Evolutionary conservation across 306 rosid genomes (phyloP), one percentile per base, ranked within the genome.

Genomic region (Leucaena leucocephala): DNA sequence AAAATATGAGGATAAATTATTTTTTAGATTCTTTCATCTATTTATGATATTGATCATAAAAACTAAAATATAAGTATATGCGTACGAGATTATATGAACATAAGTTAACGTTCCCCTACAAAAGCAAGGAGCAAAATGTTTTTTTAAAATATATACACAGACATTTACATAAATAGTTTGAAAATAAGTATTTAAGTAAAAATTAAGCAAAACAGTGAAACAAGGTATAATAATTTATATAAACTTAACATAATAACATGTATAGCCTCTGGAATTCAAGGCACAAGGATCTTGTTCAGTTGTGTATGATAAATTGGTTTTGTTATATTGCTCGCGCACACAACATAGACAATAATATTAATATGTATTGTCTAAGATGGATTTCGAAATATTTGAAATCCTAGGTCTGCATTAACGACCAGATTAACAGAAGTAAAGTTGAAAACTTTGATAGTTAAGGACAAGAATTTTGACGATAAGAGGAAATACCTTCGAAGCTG

Each of bases 401-500:
- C 14, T 9, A 8, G 4, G 27, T 57, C 63, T 21, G 35, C 21
- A 57, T 8, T 33, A 55, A 55, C 4, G 11, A 55, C 19, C 13
- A 33, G 40, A 61, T 61, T 59, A 61, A 13, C n/a, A 14, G 13
- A 5, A 13, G n/a, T 46, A 12, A 27, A 61, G 40, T 61, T 61
- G 2, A 12, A 12, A 61, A 27, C 40, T 61, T 61, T 4, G 15
- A 58, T 58, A 58, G 7, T 11, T 57, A 22, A 27, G 6, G 6
- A 22, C 16, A 3, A 3, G 11, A 15, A 15, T 49, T 5, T 21
- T 27, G 39, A 27, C 5, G 65, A 33, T 11, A 7, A 57, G 48
- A 42, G 61, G 15, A 34, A 27, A 35, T 72, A 80, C 82, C 82
- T 72, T 82, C 11, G 65, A 82, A 82, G 75, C 65, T 36, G 17